These are phyloP conservation scores for Ceratocystiopsis minuta DNA, from an alignment of 2,329 filamentous ascomycete genomes.

Conservation along the genomic window DNA sequence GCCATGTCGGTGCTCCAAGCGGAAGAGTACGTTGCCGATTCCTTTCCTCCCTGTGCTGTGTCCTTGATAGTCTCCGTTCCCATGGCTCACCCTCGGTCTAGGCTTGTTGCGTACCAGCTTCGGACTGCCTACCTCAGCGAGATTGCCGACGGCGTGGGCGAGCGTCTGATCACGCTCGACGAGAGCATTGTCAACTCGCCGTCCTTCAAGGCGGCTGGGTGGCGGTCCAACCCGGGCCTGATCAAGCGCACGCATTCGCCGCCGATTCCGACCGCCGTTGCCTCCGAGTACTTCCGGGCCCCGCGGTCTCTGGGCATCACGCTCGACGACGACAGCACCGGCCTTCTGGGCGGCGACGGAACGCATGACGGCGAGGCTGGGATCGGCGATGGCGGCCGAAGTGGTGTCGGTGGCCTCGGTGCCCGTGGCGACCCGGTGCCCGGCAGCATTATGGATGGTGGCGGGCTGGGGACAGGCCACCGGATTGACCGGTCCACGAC, in stretches of 20 bases:
- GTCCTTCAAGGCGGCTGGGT: slow-evolving; percentile 68
- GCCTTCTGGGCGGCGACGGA: slow-evolving; percentile 21
- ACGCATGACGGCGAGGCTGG: slow-evolving; percentile 31
- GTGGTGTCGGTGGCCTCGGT: not conserved
- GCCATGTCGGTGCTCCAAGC: slow-evolving; percentile 13
- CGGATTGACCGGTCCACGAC: slow-evolving; percentile 38
- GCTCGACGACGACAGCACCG: slow-evolving; percentile 54
- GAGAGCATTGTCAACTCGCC: slow-evolving; percentile 62
- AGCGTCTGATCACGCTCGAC: slow-evolving; percentile 67
- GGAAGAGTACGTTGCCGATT: slow-evolving; percentile 25
- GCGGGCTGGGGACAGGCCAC: not conserved
- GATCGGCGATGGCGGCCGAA: slow-evolving; percentile 24
- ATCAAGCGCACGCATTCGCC: slow-evolving; percentile 74
- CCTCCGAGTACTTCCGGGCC: slow-evolving; percentile 68
- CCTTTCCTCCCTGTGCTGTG: not conserved
- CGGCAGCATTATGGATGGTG: not conserved
- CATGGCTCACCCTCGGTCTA: slow-evolving; percentile 17
- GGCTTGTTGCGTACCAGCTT: slow-evolving; percentile 67
- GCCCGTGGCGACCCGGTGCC: not conserved
- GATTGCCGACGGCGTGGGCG: slow-evolving; percentile 68
- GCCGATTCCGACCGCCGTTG: slow-evolving; percentile 66
- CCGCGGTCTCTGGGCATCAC: slow-evolving; percentile 44
- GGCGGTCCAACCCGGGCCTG: slow-evolving; percentile 55
- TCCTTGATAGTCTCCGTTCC: not conserved
- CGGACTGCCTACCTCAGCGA: slow-evolving; percentile 64